A percentile compares a stretch with the other conserved stretches of the same genome.
Evolutionary conservation across 2,329 filamentous ascomycete genomes (phyloP).

Genomic region (Eutypa lata): DNA sequence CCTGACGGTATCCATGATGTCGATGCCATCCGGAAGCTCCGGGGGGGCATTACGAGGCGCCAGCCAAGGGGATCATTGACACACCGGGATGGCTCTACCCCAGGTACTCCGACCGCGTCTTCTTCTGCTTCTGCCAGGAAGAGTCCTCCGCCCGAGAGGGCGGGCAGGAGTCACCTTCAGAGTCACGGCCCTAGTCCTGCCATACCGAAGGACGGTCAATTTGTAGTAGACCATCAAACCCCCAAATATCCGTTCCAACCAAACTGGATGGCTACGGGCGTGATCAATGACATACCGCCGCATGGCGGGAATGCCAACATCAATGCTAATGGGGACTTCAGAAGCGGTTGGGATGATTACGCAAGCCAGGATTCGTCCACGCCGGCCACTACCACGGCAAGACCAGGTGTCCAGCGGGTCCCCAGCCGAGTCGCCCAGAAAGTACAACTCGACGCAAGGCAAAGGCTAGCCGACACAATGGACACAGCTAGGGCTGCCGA

Average conservation of each 20-base stretch:
- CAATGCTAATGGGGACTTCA: constrained; percentile 39
- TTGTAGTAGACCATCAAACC: constrained; percentile 43
- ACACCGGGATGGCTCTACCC: constrained; percentile 61
- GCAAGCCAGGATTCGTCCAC: constrained; percentile 28
- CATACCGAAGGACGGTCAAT: constrained; percentile 40
- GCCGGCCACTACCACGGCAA: constrained; percentile 19
- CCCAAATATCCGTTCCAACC: constrained; percentile 56
- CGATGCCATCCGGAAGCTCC: constrained; percentile 79
- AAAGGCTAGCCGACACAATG: constrained; percentile 63
- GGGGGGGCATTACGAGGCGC: constrained; percentile 81
- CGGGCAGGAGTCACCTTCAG: constrained; percentile 12
- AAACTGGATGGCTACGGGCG: constrained; percentile 73
- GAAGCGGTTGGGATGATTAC: constrained; percentile 32
- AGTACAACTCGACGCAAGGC: constrained; percentile 60
- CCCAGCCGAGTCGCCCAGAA: constrained; percentile 53
- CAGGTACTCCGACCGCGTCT: constrained; percentile 46
- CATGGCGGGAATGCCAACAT: constrained; percentile 12
- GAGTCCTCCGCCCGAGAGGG: constrained; percentile 37
- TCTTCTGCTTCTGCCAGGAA: constrained; percentile 26
- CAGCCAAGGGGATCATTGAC: constrained; percentile 68
- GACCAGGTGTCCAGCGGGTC: constrained; percentile 34
- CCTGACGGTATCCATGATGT: constrained; percentile 87
- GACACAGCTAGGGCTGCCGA: constrained; percentile 84
- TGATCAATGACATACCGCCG: constrained; percentile 69
- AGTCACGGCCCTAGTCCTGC: constrained; percentile 35